These are phyloP conservation scores for Tremella yokohamensis DNA, from an alignment of 768 basidiomycete species.

Conservation along the genomic window DNA sequence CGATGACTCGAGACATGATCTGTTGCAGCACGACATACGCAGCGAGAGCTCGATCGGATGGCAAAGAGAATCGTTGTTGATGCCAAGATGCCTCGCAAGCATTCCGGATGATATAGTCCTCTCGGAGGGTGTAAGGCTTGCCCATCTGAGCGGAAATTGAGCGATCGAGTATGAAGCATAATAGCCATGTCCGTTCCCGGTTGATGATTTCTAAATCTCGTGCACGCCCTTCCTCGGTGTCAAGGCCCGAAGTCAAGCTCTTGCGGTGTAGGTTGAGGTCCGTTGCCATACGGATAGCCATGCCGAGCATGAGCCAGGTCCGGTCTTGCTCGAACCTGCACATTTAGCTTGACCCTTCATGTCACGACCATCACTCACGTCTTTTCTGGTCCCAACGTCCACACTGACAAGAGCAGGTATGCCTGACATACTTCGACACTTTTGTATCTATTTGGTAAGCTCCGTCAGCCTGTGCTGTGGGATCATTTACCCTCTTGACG, in stretches of 20 bases:
- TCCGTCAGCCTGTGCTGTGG: too few relatives aligned
- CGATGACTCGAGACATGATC: slow-evolving; percentile 79
- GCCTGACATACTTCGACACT: slow-evolving; percentile 93
- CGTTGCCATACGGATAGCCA: slow-evolving; percentile 75
- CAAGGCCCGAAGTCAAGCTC: slow-evolving; percentile 62
- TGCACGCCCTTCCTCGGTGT: slow-evolving; percentile 73
- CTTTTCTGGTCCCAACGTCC: slow-evolving; percentile 92
- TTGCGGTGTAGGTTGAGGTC: slow-evolving; percentile 94
- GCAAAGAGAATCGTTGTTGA: slow-evolving; percentile 61
- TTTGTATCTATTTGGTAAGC: slow-evolving; percentile 36
- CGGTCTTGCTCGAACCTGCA: slow-evolving; percentile 80
- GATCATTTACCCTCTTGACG: slow-evolving; percentile 38
- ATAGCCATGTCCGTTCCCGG: slow-evolving; percentile 88
- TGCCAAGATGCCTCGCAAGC: slow-evolving; percentile 65
- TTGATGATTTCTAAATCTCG: slow-evolving; percentile 74
- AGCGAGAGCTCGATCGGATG: slow-evolving; percentile 66
- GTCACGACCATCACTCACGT: slow-evolving; percentile 50
- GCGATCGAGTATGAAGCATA: slow-evolving; percentile 84
- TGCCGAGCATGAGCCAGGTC: slow-evolving; percentile 80
- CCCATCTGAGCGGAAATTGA: slow-evolving; percentile 94
- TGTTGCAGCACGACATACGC: slow-evolving; percentile 86
- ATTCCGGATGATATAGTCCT: slow-evolving; percentile 89
- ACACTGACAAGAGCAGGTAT: slow-evolving; percentile 79
- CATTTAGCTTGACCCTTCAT: neutral
- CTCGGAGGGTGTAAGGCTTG: slow-evolving; percentile 85